Percentiles rank a stretch among this genome's conserved stretches.
phyloP scores from a whole-genome alignment of 805 yeast species.

The Barnettozyma californica region DNA sequence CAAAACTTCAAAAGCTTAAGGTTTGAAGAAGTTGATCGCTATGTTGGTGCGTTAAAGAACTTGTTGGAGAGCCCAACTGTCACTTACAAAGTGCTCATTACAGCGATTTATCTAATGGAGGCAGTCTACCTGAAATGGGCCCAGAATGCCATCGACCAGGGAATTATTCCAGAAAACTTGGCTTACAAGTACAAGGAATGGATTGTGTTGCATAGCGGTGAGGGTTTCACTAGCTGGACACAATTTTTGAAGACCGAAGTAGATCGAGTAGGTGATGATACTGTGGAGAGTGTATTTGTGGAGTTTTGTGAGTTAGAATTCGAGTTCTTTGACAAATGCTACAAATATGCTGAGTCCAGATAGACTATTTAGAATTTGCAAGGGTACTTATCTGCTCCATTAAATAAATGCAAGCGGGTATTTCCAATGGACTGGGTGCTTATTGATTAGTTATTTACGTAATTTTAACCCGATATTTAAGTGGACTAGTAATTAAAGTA shows the following conservation, averaged over 20 bases:
- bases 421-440: no score
- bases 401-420: no score
- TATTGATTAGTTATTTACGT: no score
- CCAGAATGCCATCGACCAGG: constrained; percentile 28
- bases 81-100: constrained; percentile 37
- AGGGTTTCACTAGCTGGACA: constrained; percentile 43
- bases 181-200: constrained; percentile 46
- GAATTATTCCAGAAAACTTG: constrained; percentile 26
- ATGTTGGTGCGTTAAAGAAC: constrained; percentile 31
- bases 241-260: constrained; percentile 40
- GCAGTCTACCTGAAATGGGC: constrained; percentile 51
- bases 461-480: no score
- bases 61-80: constrained; percentile 25
- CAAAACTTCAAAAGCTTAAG: constrained; percentile 5
- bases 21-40: constrained; percentile 34
- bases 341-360: constrained; percentile 16
- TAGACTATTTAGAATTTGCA: not conserved
- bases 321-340: constrained; percentile 45
- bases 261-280: constrained; percentile 28
- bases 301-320: constrained; percentile 36
- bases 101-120: constrained; percentile 43
- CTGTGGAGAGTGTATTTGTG: constrained; percentile 29
- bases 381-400: not conserved
- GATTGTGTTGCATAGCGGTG: constrained; percentile 48
- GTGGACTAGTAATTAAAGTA: no score